A percentile compares a stretch with the other conserved stretches of the same genome.
Evolutionary conservation across 768 basidiomycete species (phyloP).

Genomic region (Rhodotorula paludigena): DNA sequence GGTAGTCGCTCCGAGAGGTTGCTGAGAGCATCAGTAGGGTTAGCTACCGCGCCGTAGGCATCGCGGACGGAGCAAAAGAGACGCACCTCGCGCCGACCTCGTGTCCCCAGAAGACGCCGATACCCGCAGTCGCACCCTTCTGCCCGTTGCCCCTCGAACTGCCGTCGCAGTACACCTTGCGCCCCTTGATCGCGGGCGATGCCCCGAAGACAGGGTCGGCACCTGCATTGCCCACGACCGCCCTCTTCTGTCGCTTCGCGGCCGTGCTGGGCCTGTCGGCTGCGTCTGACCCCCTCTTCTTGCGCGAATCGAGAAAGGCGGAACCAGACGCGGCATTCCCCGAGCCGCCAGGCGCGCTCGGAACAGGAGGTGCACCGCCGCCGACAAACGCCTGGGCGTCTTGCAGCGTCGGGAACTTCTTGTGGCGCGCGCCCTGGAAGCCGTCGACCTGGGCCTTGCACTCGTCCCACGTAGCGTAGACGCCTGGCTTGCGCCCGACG

Average conservation of each 20-base stretch:
- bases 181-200: background rate
- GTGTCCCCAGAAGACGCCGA: slow-evolving; percentile 84
- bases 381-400: slow-evolving; percentile 60
- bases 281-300: background rate
- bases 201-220: slow-evolving; percentile 7
- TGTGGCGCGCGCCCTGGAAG: slow-evolving; percentile 59
- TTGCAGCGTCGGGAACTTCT: slow-evolving; percentile 59
- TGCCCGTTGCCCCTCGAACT: slow-evolving; percentile 80
- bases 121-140: slow-evolving; percentile 62
- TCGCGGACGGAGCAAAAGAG: background rate
- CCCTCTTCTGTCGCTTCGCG: background rate
- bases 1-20: slow-evolving; percentile 36
- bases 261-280: background rate
- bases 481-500: slow-evolving; percentile 60
- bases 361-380: background rate
- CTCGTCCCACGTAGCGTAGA: slow-evolving; percentile 70
- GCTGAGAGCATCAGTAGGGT: background rate
- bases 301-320: no score
- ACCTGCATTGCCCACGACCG: background rate
- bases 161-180: slow-evolving; percentile 78
- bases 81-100: slow-evolving; percentile 17
- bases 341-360: no score
- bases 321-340: no score
- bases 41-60: background rate
- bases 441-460: slow-evolving; percentile 65